Evolutionary conservation across 129 eudicot species (phyloP), one percentile per base, ranked within the genome.

Genomic region (Tagetes erecta): DNA sequence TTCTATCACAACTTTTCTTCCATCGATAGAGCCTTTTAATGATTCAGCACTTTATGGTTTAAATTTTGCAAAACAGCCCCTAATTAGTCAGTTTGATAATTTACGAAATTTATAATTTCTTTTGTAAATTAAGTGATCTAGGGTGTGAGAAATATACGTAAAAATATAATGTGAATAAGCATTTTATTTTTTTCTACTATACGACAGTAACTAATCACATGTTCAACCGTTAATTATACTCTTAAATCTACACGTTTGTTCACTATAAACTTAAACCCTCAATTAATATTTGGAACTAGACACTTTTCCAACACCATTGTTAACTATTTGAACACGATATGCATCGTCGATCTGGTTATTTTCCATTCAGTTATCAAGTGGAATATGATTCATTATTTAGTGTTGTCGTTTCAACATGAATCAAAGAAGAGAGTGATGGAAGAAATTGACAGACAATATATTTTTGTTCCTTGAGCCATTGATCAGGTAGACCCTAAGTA

Each of bases 401-500:
- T 79, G 83, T 79, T 72, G 83, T 79, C 83, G 78, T 79, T 65
- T 79, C 83, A 79, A 45, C 5, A 65, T 79, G 73, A 44, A 65
- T 64, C 51, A 79, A 34, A 72, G 75, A 60, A 70, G 64, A 38
- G 73, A 65, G 20, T 65, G 44, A 66, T 72, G 51, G 64, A 53
- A 72, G 68, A 72, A 79, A 65, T 73, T 79, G 83, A 78, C 83
- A 79, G 83, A 70, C 82, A 78, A 78, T 49, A 63, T 70, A 70
- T 67, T 40, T 42, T 72, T 72, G 69, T n/a, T 72, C 38, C 62
- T 64, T 71, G 65, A 59, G 30, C 67, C 82, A 46, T 52, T 72
- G 74, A n/a, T n/a, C n/a, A 72, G 78, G 78, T 65, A 72, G 83
- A 79, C 83, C 78, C 68, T 64, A 79, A 79, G 78, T 72, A 72